Evolutionary conservation across 2,329 filamentous ascomycete species (phyloP).

Genomic region (Sporothrix protearum): DNA sequence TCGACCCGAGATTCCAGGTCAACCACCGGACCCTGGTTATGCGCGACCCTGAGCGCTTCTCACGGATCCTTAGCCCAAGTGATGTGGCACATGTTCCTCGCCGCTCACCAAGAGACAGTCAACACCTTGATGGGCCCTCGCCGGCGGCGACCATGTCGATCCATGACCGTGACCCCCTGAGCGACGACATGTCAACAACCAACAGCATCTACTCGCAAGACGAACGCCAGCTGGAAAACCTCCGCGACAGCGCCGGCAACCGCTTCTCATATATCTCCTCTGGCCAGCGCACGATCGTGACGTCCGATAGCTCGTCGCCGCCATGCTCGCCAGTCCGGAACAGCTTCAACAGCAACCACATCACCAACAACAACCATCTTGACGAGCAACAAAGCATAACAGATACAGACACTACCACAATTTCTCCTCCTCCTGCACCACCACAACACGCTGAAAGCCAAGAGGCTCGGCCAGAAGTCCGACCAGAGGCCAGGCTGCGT

Average conservation of each 20-base stretch:
- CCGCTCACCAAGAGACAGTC: conserved; percentile 29
- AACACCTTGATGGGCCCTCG: conserved; percentile 30
- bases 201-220: conserved; percentile 58
- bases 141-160: neutral
- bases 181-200: conserved; percentile 55
- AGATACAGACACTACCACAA: conserved; percentile 13
- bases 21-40: conserved; percentile 49
- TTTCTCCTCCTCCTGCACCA: neutral
- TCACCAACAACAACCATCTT: neutral
- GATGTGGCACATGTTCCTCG: conserved; percentile 36
- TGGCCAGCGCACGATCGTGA: conserved; percentile 57
- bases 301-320: conserved; percentile 57
- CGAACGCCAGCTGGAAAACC: conserved; percentile 54
- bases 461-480: conserved; percentile 37
- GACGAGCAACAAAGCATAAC: conserved; percentile 34
- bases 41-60: conserved; percentile 47
- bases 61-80: conserved; percentile 37
- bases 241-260: conserved; percentile 52
- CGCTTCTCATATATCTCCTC: conserved; percentile 60
- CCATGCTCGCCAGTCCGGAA: conserved; percentile 54
- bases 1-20: conserved; percentile 38
- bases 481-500: conserved; percentile 42
- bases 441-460: neutral
- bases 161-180: conserved; percentile 44
- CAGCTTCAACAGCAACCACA: conserved; percentile 43